Evolutionary conservation across 768 basidiomycete species (phyloP).

Genomic region (button mushroom (Agaricus bisporus)): DNA sequence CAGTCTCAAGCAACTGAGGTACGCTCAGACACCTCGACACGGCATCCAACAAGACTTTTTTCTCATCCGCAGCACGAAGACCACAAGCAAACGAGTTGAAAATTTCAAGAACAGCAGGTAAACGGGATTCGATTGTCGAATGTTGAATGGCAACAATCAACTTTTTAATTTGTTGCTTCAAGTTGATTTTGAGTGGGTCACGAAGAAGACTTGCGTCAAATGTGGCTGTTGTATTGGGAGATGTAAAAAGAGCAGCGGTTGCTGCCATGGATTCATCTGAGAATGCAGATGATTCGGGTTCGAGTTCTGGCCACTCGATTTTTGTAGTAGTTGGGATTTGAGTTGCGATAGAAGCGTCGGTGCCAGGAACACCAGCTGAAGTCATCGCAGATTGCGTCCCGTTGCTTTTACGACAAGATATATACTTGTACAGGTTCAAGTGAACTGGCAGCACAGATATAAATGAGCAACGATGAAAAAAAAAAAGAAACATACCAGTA

Average conservation of each 20-base stretch:
- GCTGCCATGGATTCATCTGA: conserved; percentile 2
- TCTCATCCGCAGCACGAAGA: not conserved
- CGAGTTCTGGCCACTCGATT: not conserved
- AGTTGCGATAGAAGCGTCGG: too few relatives aligned
- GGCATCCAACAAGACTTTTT: not conserved
- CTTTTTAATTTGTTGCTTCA: conserved; percentile 43
- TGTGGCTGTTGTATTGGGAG: conserved; percentile 1
- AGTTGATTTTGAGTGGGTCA: conserved; percentile 57
- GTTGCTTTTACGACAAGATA: too few relatives aligned
- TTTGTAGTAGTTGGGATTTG: too few relatives aligned
- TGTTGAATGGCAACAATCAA: conserved; percentile 31
- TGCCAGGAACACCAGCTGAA: too few relatives aligned
- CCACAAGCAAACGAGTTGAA: not conserved
- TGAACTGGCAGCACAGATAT: too few relatives aligned
- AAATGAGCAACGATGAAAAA: too few relatives aligned
- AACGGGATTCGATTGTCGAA: conserved; percentile 20
- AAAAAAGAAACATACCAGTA: too few relatives aligned
- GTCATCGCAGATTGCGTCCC: too few relatives aligned
- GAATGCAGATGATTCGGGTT: not conserved
- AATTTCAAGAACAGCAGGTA: not conserved
- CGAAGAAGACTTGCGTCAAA: conserved; percentile 14
- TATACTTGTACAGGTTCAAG: too few relatives aligned
- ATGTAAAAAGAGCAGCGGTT: conserved; percentile 5
- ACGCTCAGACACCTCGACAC: conserved; percentile 7
- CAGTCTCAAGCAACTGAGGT: conserved; percentile 15